These are phyloP conservation scores for Microdochium trichocladiopsis DNA, from an alignment of 2,329 filamentous ascomycete genomes.

Conservation along the genomic window DNA sequence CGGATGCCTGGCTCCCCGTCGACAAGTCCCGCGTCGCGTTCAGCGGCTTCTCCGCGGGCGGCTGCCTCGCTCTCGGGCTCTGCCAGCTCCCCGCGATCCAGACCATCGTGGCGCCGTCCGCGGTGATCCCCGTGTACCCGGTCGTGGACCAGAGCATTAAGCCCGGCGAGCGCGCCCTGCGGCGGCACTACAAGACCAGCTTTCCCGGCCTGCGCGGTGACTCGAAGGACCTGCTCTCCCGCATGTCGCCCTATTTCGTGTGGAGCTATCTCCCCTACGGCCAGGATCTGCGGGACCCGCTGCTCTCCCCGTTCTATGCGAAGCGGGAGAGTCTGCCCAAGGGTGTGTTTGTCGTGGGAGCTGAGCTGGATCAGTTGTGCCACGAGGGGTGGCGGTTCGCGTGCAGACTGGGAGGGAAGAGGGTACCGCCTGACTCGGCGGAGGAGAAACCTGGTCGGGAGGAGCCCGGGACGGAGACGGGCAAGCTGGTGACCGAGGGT, in stretches of 20 bases:
- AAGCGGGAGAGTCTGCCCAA: slow-evolving; percentile 26
- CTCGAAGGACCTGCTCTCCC: slow-evolving; percentile 17
- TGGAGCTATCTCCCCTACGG: slow-evolving; percentile 33
- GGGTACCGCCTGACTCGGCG: slow-evolving; percentile 11
- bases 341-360: slow-evolving; percentile 33
- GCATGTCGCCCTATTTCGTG: slow-evolving; percentile 23
- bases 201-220: slow-evolving; percentile 17
- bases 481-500: slow-evolving; percentile 9
- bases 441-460: slow-evolving; percentile 19
- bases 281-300: slow-evolving; percentile 24
- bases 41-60: slow-evolving; percentile 38
- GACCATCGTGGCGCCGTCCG: slow-evolving; percentile 19
- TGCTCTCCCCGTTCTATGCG: slow-evolving; percentile 30
- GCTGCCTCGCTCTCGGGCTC: slow-evolving; percentile 29
- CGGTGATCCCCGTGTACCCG: slow-evolving; percentile 29
- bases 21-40: slow-evolving; percentile 29
- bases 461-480: slow-evolving; percentile 7
- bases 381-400: slow-evolving; percentile 32
- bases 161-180: slow-evolving; percentile 16
- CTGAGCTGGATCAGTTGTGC: slow-evolving; percentile 37
- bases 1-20: slow-evolving; percentile 28
- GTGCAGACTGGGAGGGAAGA: slow-evolving; percentile 22
- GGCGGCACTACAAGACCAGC: slow-evolving; percentile 26
- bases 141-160: slow-evolving; percentile 30
- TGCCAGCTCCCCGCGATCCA: slow-evolving; percentile 28